A percentile compares a stretch with the other conserved stretches of the same genome.
Conservation (phyloP, 2,329 filamentous ascomycete species). For the Fusarium heterosporum region DNA sequence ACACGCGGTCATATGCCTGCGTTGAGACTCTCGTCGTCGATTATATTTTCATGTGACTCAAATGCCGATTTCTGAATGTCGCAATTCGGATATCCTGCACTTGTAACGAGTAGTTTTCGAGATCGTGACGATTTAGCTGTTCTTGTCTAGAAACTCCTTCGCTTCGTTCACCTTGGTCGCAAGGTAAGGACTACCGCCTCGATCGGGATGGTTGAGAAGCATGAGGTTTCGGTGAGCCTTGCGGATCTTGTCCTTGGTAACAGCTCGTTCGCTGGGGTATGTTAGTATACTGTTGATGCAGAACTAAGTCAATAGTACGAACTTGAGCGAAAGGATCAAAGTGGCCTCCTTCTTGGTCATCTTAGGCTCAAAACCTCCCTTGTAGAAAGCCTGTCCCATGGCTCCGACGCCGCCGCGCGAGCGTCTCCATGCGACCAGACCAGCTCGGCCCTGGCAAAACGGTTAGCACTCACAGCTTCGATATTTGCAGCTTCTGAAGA, state of each 20-base stretch:
- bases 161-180: constrained; percentile 99
- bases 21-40: constrained; percentile 25
- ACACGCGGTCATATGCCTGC: constrained; percentile 33
- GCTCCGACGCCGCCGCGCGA: constrained; percentile 82
- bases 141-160: constrained; percentile 93
- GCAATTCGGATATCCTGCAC: constrained; percentile 5
- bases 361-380: constrained; percentile 95
- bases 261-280: constrained; percentile 76
- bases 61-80: not conserved
- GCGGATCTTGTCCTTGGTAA: constrained; percentile 93
- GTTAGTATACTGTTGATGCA: constrained; percentile 7
- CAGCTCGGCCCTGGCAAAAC: constrained; percentile 81
- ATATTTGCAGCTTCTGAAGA: not conserved
- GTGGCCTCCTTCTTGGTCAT: constrained; percentile 95
- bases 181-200: constrained; percentile 94
- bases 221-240: constrained; percentile 96
- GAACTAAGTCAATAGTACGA: constrained; percentile 46
- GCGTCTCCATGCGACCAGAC: constrained; percentile 86
- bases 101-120: constrained; percentile 16
- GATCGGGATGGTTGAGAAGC: constrained; percentile 97
- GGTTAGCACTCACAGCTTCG: constrained; percentile 16
- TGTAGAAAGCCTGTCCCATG: constrained; percentile 93
- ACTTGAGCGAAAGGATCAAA: constrained; percentile 92
- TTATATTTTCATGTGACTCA: constrained; percentile 20
- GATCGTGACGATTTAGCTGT: constrained; percentile 37